A percentile compares a stretch with the other conserved stretches of the same genome.
Evolutionary conservation across 441 rosid species (phyloP).

Genomic region (Hypseocharis bilobata): DNA sequence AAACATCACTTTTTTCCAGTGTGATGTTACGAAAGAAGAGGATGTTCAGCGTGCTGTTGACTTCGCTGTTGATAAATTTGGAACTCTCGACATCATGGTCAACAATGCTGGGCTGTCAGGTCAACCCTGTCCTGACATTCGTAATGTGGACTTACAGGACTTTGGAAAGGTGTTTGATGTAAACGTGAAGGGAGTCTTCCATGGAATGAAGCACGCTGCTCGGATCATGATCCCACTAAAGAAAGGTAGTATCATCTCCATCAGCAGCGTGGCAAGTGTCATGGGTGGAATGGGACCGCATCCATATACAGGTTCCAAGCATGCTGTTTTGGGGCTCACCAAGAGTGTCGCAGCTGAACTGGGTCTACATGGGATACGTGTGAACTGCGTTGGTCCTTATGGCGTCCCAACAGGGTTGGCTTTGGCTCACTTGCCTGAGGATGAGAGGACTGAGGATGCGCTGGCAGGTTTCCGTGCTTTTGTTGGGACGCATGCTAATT

Average conservation of each 20-base stretch:
- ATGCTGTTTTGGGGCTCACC: slow-evolving; percentile 64
- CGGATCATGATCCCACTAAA: slow-evolving; percentile 59
- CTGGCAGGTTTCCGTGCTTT: slow-evolving; percentile 44
- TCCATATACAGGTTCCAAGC: slow-evolving; percentile 68
- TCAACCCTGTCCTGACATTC: slow-evolving; percentile 58
- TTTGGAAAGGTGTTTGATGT: slow-evolving; percentile 58
- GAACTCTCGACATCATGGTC: slow-evolving; percentile 61
- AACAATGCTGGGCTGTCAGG: slow-evolving; percentile 76
- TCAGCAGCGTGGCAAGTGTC: slow-evolving; percentile 48
- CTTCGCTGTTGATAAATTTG: slow-evolving; percentile 40
- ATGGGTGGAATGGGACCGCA: slow-evolving; percentile 72
- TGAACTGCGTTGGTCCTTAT: slow-evolving; percentile 83
- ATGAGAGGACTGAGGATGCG: slow-evolving; percentile 58
- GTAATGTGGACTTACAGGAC: slow-evolving; percentile 36
- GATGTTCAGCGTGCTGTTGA: slow-evolving; percentile 56
- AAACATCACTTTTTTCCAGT: slow-evolving; percentile 42
- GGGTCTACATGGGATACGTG: slow-evolving; percentile 77
- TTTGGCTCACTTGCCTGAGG: slow-evolving; percentile 64
- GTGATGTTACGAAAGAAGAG: slow-evolving; percentile 65
- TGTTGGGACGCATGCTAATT: slow-evolving; percentile 43
- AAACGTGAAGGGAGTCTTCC: slow-evolving; percentile 74
- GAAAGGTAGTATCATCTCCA: slow-evolving; percentile 53
- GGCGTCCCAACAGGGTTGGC: slow-evolving; percentile 51
- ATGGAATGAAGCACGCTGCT: slow-evolving; percentile 86
- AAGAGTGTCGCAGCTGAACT: slow-evolving; percentile 78